Evolutionary conservation across 1,139 yeast genomes (phyloP), one percentile per base, ranked within the genome.

Genomic region (Saccharomyces hybrid): DNA sequence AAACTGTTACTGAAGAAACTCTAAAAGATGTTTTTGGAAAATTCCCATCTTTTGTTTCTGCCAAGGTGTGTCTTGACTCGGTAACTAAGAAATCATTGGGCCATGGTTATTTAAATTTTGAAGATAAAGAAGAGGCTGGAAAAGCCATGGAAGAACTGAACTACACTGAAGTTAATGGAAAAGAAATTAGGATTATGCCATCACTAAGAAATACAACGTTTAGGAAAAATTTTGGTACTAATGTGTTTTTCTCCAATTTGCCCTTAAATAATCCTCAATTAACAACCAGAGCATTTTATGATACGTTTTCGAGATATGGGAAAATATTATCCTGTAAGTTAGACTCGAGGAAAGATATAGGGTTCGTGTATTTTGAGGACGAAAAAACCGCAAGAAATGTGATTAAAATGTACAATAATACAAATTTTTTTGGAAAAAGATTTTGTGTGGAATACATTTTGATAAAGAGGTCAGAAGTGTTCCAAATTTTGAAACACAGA

Each of bases 161-260:
- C 59, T 80, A 78, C 59, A 72, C 75, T 2, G 62, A 62, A 0
- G 63, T 80, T 3, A 59, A 65, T 24, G 72, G 71, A 6, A 71
- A 72, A 31, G 82, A 79, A 55, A 73, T 81, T 47, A 70, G 83
- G 59, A 77, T 80, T 21, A 78, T 79, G 82, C 79, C 78, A 2
- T 78, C 81, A 0, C 58, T 78, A 53, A 74, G 80, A 59, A 63
- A 68, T 50, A 50, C 64, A 1, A 54, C 54, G 21, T 62, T 56
- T 52, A 62, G 71, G 47, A 66, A 66, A 29, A 62, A 62, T 27
- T 58, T 66, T 48, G 71, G 71, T 9, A 65, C 68, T 1, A 69
- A 68, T 50, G 64, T 66, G 0, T 52, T 57, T 41, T 56, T 61
- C 48, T 31, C 58, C 2, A 71, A 75, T 59, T 59, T 78, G 58